Evolutionary conservation across 108 stramenopile species (phyloP), one percentile per base, ranked within the genome.

Genomic region (Stephanodiscus triporus): DNA sequence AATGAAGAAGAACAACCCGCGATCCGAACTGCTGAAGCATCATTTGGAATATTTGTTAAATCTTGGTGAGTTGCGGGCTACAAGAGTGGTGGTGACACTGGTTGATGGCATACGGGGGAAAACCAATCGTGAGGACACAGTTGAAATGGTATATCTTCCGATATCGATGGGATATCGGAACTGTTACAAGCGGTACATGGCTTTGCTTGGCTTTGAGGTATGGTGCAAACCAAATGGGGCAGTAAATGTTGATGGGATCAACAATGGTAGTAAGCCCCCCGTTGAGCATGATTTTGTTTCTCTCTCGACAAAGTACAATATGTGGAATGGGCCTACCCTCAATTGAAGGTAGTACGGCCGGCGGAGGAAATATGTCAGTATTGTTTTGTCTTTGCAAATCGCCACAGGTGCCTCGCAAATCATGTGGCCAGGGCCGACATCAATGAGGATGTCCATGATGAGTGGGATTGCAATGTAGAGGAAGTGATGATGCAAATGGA

Each of bases 291-390:
- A 36, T 0, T 57, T 30, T 57, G 68, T 69, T 45, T 43, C 51
- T 0, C 22, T 55, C 0, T 0, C 9, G 6, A 57, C 36, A 26
- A 68, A 42, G 30, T 61, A 42, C 8, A 6, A 4, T 9, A 20
- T 37, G 8, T 78, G 77, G 77, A 63, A 78, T 53, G 14, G 16
- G 42, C 72, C 7, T 78, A 42, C 32, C 47, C 59, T 8, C 63
- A 72, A 14, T 40, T 78, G 13, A 72, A 66, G 57, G 59, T 78
- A n/a, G 63, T 59, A n/a, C 37, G 27, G n/a, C 69, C 69, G 0
- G 9, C 32, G 4, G 76, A 77, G 37, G 77, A 78, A n/a, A 72
- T 78, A 0, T 78, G 77, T 30, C 14, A 43, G n/a, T 30, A 47
- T 2, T 78, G 70, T 34, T 53, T 26, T n/a, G 13, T 24, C 16